Evolutionary conservation across 495 filamentous ascomycete species (phyloP), one percentile per base, ranked within the genome.

Genomic region (Corynascus novoguineensis): DNA sequence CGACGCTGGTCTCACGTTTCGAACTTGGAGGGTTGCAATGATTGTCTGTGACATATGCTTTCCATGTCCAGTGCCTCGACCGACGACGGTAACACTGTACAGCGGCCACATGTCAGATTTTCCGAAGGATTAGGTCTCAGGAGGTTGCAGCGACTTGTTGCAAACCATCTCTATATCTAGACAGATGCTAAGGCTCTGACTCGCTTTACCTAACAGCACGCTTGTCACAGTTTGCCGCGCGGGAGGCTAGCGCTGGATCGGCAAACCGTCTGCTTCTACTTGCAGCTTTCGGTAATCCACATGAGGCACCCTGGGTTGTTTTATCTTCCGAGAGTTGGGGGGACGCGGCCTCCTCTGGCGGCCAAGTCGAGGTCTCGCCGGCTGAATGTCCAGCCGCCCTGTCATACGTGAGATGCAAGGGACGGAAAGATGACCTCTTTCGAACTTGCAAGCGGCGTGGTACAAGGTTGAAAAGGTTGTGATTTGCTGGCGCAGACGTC

Each of bases 361-460:
- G n/a, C 53, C 29, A 12, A 14, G 22, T n/a, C 1, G 15, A 37
- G 15, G 53, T 56, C 34, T 10, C 42, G 32, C 34, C 14, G 45
- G 12, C 29, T 27, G 12, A n/a, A 27, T 37, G 21, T 25, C 40
- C 8, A 22, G 17, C 38, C 40, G n/a, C 29, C 21, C 17, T 35
- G 38, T 53, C 9, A 3, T 53, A 44, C 25, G 25, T 25, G 12
- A 24, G 4, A 42, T 42, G 47, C 40, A 57, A 44, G 37, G 55
- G 47, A 27, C 46, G 50, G 35, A 12, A 8, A 28, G 35, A 5
- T 8, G 22, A 19, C 54, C 34, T 32, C 49, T 21, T 17, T 50
- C 42, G 50, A 54, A 59, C 57, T n/a, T n/a, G n/a, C 45, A 14
- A 11, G 34, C 12, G 21, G 31, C n/a, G 28, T 17, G 27, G 21